These are phyloP conservation scores for Brassica carinata DNA, from an alignment of 345 rosid genomes.

Conservation along the genomic window DNA sequence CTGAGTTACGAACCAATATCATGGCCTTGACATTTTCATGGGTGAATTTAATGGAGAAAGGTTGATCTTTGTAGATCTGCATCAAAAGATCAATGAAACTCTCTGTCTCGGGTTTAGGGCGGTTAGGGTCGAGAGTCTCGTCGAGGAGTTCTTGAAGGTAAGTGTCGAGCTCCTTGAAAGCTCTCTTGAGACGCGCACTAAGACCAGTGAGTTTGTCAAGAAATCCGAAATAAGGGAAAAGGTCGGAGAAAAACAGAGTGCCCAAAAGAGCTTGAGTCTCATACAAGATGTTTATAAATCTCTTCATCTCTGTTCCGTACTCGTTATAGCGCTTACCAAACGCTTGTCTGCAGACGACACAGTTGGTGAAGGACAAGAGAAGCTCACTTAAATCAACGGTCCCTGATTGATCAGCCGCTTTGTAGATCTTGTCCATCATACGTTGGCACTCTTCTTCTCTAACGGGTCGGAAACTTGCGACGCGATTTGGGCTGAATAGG, in stretches of 20 bases:
- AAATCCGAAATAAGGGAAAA: conserved; percentile 44
- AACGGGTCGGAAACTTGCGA: conserved; percentile 37
- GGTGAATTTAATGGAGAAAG: conserved; percentile 37
- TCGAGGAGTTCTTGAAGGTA: conserved; percentile 46
- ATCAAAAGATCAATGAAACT: conserved; percentile 41
- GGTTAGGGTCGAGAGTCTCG: conserved; percentile 43
- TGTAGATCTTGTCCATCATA: conserved; percentile 39
- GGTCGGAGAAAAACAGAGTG: conserved; percentile 42
- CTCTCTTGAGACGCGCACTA: conserved; percentile 33
- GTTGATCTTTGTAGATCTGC: conserved; percentile 36
- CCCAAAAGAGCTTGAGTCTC: conserved; percentile 44
- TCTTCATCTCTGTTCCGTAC: conserved; percentile 41
- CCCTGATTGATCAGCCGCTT: conserved; percentile 35
- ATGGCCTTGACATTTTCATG: conserved; percentile 45
- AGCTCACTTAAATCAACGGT: conserved; percentile 39
- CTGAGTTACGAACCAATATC: conserved; percentile 34
- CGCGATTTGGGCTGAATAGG: conserved; percentile 40
- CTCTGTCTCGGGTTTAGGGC: conserved; percentile 42
- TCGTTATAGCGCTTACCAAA: conserved; percentile 47
- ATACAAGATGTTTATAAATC: conserved; percentile 38
- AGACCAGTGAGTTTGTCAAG: conserved; percentile 45
- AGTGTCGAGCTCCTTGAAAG: conserved; percentile 37
- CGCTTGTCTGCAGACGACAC: conserved; percentile 41
- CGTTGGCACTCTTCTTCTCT: conserved; percentile 39
- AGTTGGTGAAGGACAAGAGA: conserved; percentile 36